These are phyloP conservation scores for Lasiosphaeris hirsuta DNA, from an alignment of 495 filamentous ascomycete genomes.

Conservation along the genomic window DNA sequence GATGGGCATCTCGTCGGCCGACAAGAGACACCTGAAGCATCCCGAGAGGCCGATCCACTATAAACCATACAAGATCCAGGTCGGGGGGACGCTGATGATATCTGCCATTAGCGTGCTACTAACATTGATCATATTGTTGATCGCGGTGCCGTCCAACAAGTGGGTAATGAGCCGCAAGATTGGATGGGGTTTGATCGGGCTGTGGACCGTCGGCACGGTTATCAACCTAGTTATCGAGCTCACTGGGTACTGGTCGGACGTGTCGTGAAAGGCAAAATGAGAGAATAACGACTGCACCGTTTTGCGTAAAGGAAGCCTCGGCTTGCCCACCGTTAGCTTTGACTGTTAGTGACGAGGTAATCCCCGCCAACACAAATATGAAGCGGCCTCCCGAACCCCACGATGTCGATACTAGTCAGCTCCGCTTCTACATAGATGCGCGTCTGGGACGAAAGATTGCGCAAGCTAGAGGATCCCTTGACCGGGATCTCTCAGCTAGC, in stretches of 20 bases:
- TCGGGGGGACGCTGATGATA: conserved; percentile 79
- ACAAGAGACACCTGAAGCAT: conserved; percentile 53
- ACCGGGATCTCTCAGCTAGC: background rate
- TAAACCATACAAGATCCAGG: conserved; percentile 72
- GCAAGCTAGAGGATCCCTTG: too few species aligned
- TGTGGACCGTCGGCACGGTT: conserved; percentile 83
- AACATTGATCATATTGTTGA: conserved; percentile 73
- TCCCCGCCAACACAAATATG: too few species aligned
- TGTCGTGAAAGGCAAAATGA: conserved; percentile 14
- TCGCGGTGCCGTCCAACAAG: conserved; percentile 77
- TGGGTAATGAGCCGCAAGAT: conserved; percentile 88
- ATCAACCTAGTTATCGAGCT: conserved; percentile 83
- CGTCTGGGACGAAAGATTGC: too few species aligned
- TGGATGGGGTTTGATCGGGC: conserved; percentile 73
- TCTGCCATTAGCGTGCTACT: conserved; percentile 75
- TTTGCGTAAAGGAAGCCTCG: too few species aligned
- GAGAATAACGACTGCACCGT: background rate
- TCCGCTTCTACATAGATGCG: too few species aligned
- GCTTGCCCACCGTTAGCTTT: too few species aligned
- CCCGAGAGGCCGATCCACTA: conserved; percentile 51
- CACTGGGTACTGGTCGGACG: conserved; percentile 48
- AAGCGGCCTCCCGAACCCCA: too few species aligned
- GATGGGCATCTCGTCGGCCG: conserved; percentile 65
- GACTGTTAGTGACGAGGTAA: too few species aligned
- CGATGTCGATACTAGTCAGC: too few species aligned